These are phyloP conservation scores for Xylaria sp. DNA, from an alignment of 2,329 filamentous ascomycete genomes.

Conservation along the genomic window DNA sequence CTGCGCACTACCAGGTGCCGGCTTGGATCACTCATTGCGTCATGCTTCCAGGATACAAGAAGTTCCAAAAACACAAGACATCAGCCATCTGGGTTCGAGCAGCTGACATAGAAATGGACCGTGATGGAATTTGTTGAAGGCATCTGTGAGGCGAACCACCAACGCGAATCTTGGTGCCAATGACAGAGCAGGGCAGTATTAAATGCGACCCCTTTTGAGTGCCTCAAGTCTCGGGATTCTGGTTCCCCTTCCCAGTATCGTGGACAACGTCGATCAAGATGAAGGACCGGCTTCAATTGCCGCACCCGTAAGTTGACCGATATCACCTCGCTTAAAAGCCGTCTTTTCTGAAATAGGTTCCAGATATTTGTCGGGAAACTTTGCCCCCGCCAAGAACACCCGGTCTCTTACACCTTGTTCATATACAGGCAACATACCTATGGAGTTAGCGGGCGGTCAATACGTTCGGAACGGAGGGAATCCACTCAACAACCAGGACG, in stretches of 20 bases:
- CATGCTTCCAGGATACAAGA: neutral
- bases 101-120: neutral
- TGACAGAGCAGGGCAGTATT: neutral
- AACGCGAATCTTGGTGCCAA: neutral
- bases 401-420: constrained; percentile 51
- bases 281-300: constrained; percentile 14
- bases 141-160: neutral
- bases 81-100: neutral
- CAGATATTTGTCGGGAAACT: constrained; percentile 62
- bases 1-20: neutral
- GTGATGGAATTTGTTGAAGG: neutral
- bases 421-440: constrained; percentile 54
- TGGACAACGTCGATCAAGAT: constrained; percentile 12
- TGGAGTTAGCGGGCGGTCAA: constrained; percentile 62
- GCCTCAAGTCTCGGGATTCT: neutral
- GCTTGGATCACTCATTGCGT: neutral
- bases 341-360: neutral
- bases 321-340: neutral
- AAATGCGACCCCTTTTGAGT: neutral
- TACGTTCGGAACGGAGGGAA: constrained; percentile 70
- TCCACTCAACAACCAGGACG: constrained; percentile 56
- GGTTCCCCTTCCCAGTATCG: neutral
- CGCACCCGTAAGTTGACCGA: constrained; percentile 28
- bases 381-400: constrained; percentile 57
- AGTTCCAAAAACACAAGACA: neutral